Evolutionary conservation across 345 rosid species (phyloP).

Genomic region (Eucalyptus fibrosa): DNA sequence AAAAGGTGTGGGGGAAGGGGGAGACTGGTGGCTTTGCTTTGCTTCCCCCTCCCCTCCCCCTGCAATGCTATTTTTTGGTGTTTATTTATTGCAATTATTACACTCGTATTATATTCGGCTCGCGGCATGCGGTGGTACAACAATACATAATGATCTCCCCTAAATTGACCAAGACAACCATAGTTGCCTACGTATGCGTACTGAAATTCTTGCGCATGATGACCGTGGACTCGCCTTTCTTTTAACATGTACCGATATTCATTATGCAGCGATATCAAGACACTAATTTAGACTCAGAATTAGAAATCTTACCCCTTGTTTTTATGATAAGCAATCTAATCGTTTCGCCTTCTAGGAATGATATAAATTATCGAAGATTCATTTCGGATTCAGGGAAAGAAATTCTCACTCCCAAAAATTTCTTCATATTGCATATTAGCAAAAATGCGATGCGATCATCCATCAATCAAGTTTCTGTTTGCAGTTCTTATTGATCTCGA

Average conservation of each 20-base stretch:
- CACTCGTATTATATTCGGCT: rapidly evolving
- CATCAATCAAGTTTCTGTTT: background rate
- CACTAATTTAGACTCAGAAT: rapidly evolving
- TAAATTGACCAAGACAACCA: background rate
- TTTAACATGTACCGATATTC: background rate
- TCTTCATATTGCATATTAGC: background rate
- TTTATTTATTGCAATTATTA: background rate
- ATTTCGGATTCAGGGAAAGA: rapidly evolving
- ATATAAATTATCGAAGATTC: background rate
- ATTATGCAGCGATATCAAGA: rapidly evolving
- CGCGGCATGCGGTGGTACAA: background rate
- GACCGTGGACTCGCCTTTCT: background rate
- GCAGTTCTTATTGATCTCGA: background rate
- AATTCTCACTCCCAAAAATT: background rate
- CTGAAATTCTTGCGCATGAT: background rate
- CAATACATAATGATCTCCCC: background rate
- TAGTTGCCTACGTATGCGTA: background rate
- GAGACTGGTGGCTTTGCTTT: background rate
- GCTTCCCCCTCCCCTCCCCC: background rate
- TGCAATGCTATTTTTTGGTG: background rate
- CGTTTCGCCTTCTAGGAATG: background rate
- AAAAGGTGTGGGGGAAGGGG: background rate
- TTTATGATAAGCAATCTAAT: background rate
- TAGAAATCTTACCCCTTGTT: background rate
- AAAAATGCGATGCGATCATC: no score